Evolutionary conservation across 2,329 filamentous ascomycete genomes (phyloP).

Genomic region (Sporothrix phasma): DNA sequence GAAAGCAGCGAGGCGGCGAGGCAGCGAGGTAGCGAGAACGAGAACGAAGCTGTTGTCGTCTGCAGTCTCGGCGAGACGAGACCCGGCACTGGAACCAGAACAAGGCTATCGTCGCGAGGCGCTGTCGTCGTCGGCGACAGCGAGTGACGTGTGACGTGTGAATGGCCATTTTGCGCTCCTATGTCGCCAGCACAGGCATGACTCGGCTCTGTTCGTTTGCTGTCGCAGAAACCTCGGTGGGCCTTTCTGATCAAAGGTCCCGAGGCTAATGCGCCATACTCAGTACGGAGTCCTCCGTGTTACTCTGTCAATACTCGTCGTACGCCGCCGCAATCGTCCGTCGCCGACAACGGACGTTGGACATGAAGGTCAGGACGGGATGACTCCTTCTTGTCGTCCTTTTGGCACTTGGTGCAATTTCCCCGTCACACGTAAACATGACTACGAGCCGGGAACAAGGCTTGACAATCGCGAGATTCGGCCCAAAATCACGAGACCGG

Average conservation of each 20-base stretch:
- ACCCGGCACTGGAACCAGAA: background rate
- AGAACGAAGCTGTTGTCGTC: no score
- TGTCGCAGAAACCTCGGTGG: no score
- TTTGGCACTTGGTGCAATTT: background rate
- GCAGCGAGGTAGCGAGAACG: no score
- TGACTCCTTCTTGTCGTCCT: background rate
- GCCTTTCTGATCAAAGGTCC: no score
- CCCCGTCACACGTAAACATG: background rate
- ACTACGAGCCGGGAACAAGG: background rate
- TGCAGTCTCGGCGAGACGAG: no score
- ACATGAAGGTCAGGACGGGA: background rate
- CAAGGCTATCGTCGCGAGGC: background rate
- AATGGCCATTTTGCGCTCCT: background rate
- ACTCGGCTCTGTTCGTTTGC: no score
- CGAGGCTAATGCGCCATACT: no score
- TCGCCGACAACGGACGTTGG: background rate
- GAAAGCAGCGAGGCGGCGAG: no score
- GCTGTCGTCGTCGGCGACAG: background rate
- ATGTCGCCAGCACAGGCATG: background rate
- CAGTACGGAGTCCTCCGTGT: background rate
- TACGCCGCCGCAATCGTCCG: background rate
- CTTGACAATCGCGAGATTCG: background rate
- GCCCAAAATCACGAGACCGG: constrained; percentile 6
- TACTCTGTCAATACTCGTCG: no score
- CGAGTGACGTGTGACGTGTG: background rate